Evolutionary conservation across 352 stramenopile species (phyloP).

Genomic region (Globisporangium spiculum): DNA sequence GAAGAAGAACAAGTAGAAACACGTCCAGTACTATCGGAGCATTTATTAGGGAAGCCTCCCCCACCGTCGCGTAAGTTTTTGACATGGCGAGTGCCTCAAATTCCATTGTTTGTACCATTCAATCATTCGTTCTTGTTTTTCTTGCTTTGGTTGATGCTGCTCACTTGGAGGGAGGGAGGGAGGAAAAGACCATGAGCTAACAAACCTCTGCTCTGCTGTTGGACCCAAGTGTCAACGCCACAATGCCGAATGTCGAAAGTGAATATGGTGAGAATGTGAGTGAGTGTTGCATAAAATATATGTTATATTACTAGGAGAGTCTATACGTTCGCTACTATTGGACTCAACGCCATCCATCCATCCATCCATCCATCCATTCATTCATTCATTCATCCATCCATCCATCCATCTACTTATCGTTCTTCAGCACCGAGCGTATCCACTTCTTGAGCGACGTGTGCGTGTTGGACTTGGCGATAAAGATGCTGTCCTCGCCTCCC

Average conservation of each 20-base stretch:
- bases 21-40: background rate
- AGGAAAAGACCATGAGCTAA: no score
- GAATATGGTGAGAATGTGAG: background rate
- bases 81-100: background rate
- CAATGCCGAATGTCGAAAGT: background rate
- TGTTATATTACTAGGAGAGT: constrained; percentile 10
- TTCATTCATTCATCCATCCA: background rate
- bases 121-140: background rate
- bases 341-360: background rate
- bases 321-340: constrained; percentile 4
- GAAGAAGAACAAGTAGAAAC: background rate
- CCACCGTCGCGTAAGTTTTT: background rate
- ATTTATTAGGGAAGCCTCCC: constrained; percentile 5
- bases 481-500: constrained; percentile 32
- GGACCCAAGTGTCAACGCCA: no score
- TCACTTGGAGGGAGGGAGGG: background rate
- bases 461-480: constrained; percentile 68
- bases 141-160: background rate
- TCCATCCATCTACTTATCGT: constrained; percentile 17
- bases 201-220: no score
- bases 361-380: background rate
- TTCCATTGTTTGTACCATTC: background rate
- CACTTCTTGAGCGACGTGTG: constrained; percentile 71
- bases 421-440: constrained; percentile 64
- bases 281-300: constrained; percentile 6